Conservation (phyloP, 352 stramenopile species). For the Pythium folliculosum region DNA sequence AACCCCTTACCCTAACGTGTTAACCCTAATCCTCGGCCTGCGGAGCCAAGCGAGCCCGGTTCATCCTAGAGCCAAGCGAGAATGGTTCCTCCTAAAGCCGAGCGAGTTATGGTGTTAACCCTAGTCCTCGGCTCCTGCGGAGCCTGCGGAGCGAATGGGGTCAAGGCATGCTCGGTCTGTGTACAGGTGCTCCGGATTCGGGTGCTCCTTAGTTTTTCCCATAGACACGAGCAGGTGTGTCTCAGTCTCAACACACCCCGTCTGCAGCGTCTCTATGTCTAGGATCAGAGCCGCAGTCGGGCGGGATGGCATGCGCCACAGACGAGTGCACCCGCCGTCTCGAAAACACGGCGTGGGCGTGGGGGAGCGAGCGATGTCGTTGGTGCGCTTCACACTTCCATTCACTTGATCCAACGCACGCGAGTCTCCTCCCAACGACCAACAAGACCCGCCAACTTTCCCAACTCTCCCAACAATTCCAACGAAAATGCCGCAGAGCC, state of each 20-base stretch:
- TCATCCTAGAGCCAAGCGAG: no score
- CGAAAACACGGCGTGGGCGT: background rate
- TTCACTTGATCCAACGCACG: conserved; percentile 5
- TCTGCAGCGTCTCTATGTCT: conserved; percentile 19
- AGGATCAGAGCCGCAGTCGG: background rate
- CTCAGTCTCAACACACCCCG: conserved; percentile 17
- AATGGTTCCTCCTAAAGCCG: no score
- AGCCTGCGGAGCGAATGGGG: no score
- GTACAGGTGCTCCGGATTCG: no score
- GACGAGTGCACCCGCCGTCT: background rate
- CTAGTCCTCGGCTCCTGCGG: no score
- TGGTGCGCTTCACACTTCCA: conserved; percentile 1
- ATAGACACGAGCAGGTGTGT: conserved; percentile 7
- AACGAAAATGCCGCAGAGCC: conserved; percentile 67
- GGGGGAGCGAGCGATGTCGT: background rate
- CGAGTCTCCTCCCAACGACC: background rate
- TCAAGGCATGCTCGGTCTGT: no score
- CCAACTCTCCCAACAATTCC: background rate
- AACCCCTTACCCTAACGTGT: no score
- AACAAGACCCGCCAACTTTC: background rate
- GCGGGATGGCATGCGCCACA: conserved; percentile 21
- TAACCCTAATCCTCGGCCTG: no score
- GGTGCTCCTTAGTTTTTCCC: no score
- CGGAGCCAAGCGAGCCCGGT: no score
- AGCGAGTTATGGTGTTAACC: no score